A percentile compares a stretch with the other conserved stretches of the same genome.
Conservation (phyloP, 2,329 filamentous ascomycete species). For the Hymenoscyphus linearis region DNA sequence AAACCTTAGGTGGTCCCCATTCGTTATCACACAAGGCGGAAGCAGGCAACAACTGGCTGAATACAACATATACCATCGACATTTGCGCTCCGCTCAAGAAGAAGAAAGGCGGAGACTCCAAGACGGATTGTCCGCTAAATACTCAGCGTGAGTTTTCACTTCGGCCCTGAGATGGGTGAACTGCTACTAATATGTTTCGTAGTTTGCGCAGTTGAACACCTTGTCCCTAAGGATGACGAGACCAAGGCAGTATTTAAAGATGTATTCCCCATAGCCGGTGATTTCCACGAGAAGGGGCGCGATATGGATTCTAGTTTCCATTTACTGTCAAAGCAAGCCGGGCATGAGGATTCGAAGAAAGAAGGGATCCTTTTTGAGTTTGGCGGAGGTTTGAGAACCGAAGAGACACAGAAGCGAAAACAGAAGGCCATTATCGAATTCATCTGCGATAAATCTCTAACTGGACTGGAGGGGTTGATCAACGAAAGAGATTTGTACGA, state of each 20-base stretch:
- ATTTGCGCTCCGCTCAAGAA: conserved; percentile 65
- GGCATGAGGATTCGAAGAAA: conserved; percentile 57
- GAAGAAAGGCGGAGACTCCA: conserved; percentile 46
- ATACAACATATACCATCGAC: conserved; percentile 79
- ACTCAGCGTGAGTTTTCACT: conserved; percentile 53
- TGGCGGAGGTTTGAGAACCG: conserved; percentile 52
- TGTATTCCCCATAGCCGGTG: conserved; percentile 70
- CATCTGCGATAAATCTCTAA: conserved; percentile 67
- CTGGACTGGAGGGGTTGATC: conserved; percentile 69
- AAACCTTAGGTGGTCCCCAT: conserved; percentile 59
- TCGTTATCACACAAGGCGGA: conserved; percentile 56
- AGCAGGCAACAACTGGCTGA: conserved; percentile 46
- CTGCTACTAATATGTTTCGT: not conserved
- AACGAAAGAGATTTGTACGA: conserved; percentile 51
- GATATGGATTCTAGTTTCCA: conserved; percentile 61
- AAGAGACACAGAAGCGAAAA: conserved; percentile 40
- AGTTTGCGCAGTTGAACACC: conserved; percentile 73
- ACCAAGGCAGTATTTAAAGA: conserved; percentile 43
- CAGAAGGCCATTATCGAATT: conserved; percentile 83
- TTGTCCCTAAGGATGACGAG: conserved; percentile 44
- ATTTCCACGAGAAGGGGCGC: conserved; percentile 55
- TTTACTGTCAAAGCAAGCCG: conserved; percentile 59
- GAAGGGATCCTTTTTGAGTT: conserved; percentile 70
- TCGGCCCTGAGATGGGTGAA: not conserved
- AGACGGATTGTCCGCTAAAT: conserved; percentile 60